A percentile compares a stretch with the other conserved stretches of the same genome.
These are phyloP conservation scores for Rossbeevera mucosa DNA, from an alignment of 768 basidiomycete species.

Conservation along the genomic window DNA sequence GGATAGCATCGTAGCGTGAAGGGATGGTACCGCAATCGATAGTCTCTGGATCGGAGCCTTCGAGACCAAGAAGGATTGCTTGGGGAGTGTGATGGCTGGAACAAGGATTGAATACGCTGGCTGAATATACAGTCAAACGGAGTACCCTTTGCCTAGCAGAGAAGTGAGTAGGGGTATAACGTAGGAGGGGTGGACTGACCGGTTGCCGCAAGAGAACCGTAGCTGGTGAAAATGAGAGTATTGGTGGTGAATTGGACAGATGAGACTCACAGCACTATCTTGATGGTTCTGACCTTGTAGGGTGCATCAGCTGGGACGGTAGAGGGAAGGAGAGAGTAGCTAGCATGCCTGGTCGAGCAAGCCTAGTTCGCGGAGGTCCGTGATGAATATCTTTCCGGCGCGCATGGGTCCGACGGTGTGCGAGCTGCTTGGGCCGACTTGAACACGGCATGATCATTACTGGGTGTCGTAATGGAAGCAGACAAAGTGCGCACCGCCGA, in stretches of 20 bases:
- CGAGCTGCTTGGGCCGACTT: slow-evolving; percentile 56
- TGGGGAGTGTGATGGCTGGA: slow-evolving; percentile 82
- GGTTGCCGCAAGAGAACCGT: slow-evolving; percentile 92
- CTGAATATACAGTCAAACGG: neutral
- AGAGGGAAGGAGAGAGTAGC: neutral
- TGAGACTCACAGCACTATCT: slow-evolving; percentile 69
- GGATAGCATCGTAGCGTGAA: slow-evolving; percentile 66
- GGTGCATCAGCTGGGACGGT: neutral
- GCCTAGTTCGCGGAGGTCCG: slow-evolving; percentile 62
- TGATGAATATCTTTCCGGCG: slow-evolving; percentile 83
- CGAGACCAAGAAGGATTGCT: slow-evolving; percentile 77
- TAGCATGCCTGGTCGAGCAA: slow-evolving; percentile 65
- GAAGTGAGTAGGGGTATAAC: slow-evolving; percentile 4
- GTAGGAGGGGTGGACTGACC: slow-evolving; percentile 38
- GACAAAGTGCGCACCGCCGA: slow-evolving; percentile 59
- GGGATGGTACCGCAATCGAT: slow-evolving; percentile 85
- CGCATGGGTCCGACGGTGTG: slow-evolving; percentile 87
- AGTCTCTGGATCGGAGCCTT: slow-evolving; percentile 91
- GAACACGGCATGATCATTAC: slow-evolving; percentile 26
- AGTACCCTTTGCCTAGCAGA: slow-evolving; percentile 68
- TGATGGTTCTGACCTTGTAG: slow-evolving; percentile 66
- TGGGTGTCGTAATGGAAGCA: neutral
- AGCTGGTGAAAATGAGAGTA: slow-evolving; percentile 39
- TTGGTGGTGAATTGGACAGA: neutral
- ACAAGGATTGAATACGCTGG: neutral